phyloP scores from a whole-genome alignment of 768 basidiomycete species.

The Sarcomyxa edulis region DNA sequence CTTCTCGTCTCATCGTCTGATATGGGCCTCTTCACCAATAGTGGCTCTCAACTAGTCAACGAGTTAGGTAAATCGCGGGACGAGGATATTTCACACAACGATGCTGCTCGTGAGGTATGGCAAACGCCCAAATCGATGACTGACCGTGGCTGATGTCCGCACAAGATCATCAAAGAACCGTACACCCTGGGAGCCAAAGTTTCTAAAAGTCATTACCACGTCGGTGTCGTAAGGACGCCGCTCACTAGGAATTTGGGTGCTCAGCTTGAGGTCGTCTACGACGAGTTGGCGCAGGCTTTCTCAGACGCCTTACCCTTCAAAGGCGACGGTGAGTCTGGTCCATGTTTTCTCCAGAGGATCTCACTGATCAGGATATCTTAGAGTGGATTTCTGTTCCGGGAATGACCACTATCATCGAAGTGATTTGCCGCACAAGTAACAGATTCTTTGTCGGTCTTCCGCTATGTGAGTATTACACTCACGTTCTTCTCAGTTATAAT shows the following conservation, averaged over 20 bases:
- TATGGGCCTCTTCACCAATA: constrained; percentile 35
- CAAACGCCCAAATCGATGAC: neutral
- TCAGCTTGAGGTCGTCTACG: constrained; percentile 1
- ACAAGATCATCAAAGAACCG: neutral
- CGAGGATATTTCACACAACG: constrained; percentile 4
- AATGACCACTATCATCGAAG: constrained; percentile 3
- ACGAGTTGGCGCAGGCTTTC: constrained; percentile 3
- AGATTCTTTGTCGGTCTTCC: constrained; percentile 5
- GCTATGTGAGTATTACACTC: constrained; percentile 1
- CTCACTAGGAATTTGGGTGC: constrained; percentile 3
- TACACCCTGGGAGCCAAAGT: constrained; percentile 1
- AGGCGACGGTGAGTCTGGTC: neutral
- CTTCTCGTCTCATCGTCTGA: constrained; percentile 35
- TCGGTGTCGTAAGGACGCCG: constrained; percentile 2
- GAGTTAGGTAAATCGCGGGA: constrained; percentile 5
- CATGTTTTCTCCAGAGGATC: neutral
- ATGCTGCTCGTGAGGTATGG: constrained; percentile 4
- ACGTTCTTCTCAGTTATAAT: neutral
- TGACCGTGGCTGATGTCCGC: no score
- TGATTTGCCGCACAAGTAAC: constrained; percentile 5
- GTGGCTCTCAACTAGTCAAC: neutral
- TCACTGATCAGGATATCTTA: neutral
- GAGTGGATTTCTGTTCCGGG: constrained; percentile 2
- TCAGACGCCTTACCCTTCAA: neutral
- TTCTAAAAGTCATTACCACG: constrained; percentile 1